A percentile compares a stretch with the other conserved stretches of the same genome.
Evolutionary conservation across 108 stramenopile genomes (phyloP).

Genomic region (Hondaea fermentalgiana): DNA sequence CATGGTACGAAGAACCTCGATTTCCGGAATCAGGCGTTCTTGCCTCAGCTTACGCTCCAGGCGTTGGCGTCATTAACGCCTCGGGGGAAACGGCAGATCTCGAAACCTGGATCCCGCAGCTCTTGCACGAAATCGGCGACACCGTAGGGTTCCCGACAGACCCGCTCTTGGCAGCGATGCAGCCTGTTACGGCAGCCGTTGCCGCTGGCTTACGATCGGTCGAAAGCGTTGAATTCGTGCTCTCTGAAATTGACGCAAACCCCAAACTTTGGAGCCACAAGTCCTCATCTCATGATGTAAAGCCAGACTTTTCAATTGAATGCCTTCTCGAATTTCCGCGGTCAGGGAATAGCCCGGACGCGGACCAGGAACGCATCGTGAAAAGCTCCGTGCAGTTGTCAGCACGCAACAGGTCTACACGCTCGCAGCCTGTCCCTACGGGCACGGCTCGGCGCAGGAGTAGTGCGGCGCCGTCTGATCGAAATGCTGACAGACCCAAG

Average conservation of each 20-base stretch:
- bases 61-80: background rate
- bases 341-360: too few species aligned
- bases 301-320: background rate
- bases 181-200: background rate
- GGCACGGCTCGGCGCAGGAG: too few species aligned
- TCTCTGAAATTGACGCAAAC: background rate
- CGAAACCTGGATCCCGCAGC: background rate
- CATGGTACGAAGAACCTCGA: background rate
- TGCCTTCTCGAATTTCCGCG: too few species aligned
- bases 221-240: background rate
- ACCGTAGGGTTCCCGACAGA: background rate
- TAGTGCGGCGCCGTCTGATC: too few species aligned
- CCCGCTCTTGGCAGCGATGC: background rate
- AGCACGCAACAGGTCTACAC: too few species aligned
- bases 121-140: background rate
- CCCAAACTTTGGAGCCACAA: background rate
- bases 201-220: background rate
- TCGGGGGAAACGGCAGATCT: background rate
- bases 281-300: background rate
- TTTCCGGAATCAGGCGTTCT: background rate
- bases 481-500: too few species aligned
- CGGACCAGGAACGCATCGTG: too few species aligned
- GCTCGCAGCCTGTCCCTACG: too few species aligned
- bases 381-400: too few species aligned
- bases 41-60: background rate